Evolutionary conservation across 805 yeast genomes (phyloP).

Genomic region (Maudiozyma serrabonitensis): DNA sequence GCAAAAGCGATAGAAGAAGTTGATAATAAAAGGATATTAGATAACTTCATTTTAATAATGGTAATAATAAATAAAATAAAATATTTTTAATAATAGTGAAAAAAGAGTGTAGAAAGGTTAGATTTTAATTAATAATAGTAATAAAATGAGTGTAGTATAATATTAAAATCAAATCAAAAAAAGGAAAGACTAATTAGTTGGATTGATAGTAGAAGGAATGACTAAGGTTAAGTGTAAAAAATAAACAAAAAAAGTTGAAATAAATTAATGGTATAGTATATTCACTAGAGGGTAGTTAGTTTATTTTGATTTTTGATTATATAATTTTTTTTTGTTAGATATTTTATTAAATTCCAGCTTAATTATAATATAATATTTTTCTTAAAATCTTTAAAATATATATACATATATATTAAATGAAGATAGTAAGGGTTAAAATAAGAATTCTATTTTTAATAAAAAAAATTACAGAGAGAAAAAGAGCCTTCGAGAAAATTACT

Average conservation of each 20-base stretch:
- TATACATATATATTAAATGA: background rate
- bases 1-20: conserved; percentile 20
- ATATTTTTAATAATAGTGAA: background rate
- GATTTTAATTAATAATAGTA: background rate
- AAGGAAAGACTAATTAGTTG: conserved; percentile 11
- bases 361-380: background rate
- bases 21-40: conserved; percentile 15
- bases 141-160: background rate
- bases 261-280: no score
- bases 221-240: background rate
- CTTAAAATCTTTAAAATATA: no score
- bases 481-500: background rate
- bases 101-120: background rate
- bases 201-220: conserved; percentile 2
- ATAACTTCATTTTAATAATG: conserved; percentile 14
- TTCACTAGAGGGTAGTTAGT: no score
- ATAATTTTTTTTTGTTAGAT: background rate
- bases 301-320: no score
- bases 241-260: no score
- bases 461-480: background rate
- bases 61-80: background rate
- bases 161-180: background rate
- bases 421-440: background rate
- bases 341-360: background rate
- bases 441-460: background rate